Conservation (phyloP, 2,329 filamentous ascomycete species). For the Aspergillus pseudotamarii region DNA sequence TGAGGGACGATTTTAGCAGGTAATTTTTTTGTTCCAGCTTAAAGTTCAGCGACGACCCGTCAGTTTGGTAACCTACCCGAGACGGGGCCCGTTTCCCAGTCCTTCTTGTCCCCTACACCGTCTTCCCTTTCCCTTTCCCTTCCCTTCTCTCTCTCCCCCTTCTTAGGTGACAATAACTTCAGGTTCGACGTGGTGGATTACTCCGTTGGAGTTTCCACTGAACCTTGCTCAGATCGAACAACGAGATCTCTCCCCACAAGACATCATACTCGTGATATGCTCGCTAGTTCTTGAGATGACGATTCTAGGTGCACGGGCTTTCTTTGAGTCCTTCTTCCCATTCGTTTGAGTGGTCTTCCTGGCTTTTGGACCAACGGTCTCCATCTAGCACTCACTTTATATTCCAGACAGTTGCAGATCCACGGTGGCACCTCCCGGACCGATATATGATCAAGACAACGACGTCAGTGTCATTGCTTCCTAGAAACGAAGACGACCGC, state of each 20-base stretch:
- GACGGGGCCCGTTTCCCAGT: constrained; percentile 15
- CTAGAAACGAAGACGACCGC: neutral
- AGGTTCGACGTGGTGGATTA: neutral
- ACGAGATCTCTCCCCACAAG: neutral
- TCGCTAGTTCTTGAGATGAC: neutral
- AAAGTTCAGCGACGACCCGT: constrained; percentile 24
- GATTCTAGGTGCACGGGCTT: neutral
- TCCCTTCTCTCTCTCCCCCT: constrained; percentile 2
- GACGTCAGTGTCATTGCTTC: neutral
- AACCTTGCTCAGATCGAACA: neutral
- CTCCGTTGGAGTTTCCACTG: neutral
- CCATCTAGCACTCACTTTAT: neutral
- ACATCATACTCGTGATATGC: neutral
- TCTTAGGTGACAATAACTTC: neutral
- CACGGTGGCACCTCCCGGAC: neutral
- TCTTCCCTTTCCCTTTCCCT: constrained; percentile 10
- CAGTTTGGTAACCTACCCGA: constrained; percentile 27
- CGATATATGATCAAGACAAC: neutral
- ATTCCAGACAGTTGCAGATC: neutral
- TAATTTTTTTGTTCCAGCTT: constrained; percentile 10
- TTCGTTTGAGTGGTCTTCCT: neutral
- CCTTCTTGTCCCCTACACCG: constrained; percentile 3
- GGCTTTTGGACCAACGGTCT: neutral
- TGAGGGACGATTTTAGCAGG: neutral
- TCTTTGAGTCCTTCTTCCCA: neutral